A percentile compares a stretch with the other conserved stretches of the same genome.
These are phyloP conservation scores for Scenedesmus sp. DNA, from an alignment of 163 green algal species.

Conservation along the genomic window DNA sequence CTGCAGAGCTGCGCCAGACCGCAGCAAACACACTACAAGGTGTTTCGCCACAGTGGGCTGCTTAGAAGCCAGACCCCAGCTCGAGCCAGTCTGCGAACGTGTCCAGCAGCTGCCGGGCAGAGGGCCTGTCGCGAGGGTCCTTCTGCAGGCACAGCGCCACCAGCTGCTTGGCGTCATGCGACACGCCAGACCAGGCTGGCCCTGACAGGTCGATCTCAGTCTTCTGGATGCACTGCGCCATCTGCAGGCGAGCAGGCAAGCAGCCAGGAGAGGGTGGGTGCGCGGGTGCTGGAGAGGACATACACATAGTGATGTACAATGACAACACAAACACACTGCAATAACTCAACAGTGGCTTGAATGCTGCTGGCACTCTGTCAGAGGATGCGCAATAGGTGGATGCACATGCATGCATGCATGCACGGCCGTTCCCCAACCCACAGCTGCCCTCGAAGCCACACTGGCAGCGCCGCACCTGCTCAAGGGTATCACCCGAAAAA, in stretches of 20 bases:
- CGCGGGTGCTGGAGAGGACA: too few relatives aligned
- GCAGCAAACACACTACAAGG: background rate
- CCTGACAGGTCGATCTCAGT: background rate
- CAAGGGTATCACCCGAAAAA: constrained; percentile 38
- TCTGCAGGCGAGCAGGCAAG: background rate
- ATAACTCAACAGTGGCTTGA: too few relatives aligned
- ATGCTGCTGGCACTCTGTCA: background rate
- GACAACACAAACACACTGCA: too few relatives aligned
- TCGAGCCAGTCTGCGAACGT: constrained; percentile 24
- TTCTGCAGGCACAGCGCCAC: constrained; percentile 73
- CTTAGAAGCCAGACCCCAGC: background rate
- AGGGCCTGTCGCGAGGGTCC: constrained; percentile 61
- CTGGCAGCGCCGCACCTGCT: background rate
- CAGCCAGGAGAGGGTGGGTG: background rate
- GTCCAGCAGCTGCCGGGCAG: constrained; percentile 38
- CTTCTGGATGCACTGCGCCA: background rate
- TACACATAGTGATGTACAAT: too few relatives aligned
- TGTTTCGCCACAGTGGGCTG: background rate
- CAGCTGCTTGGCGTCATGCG: constrained; percentile 65
- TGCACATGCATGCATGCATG: too few relatives aligned
- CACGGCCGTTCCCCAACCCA: too few relatives aligned
- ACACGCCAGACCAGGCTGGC: constrained; percentile 77
- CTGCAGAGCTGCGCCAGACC: background rate
- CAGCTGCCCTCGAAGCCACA: constrained; percentile 3
- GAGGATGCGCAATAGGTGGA: too few relatives aligned